A percentile compares a stretch with the other conserved stretches of the same genome.
Evolutionary conservation across 2,329 filamentous ascomycete species (phyloP).

Genomic region (Botryotinia convoluta): DNA sequence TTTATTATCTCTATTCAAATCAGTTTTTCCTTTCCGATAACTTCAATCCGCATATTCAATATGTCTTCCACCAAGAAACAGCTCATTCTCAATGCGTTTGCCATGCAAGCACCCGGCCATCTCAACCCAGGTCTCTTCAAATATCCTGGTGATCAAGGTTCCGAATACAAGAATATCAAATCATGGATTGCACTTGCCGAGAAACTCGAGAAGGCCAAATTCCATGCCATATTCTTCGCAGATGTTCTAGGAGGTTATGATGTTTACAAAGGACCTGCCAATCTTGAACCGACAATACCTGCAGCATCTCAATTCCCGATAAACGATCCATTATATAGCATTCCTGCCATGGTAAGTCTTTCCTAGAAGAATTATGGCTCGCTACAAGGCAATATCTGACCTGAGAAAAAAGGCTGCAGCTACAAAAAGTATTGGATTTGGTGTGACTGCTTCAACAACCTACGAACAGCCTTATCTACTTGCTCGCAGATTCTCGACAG

Average conservation of each 20-base stretch:
- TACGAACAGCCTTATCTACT: constrained; percentile 49
- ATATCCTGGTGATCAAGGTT: constrained; percentile 62
- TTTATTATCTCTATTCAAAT: neutral
- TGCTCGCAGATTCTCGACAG: constrained; percentile 33
- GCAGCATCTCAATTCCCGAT: constrained; percentile 69
- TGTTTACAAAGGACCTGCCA: constrained; percentile 62
- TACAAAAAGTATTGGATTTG: constrained; percentile 65
- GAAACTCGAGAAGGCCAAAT: constrained; percentile 58
- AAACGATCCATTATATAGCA: constrained; percentile 63
- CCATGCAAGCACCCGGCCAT: constrained; percentile 50
- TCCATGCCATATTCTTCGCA: constrained; percentile 66
- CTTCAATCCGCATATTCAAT: constrained; percentile 8
- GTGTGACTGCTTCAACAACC: constrained; percentile 64
- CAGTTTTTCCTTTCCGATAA: neutral
- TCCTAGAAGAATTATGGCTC: no score
- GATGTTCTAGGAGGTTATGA: constrained; percentile 68
- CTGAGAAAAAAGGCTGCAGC: constrained; percentile 40
- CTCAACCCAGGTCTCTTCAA: constrained; percentile 59
- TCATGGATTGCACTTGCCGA: constrained; percentile 62
- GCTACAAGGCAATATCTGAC: neutral
- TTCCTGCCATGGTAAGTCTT: constrained; percentile 61
- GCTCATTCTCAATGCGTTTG: constrained; percentile 51
- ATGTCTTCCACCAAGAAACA: constrained; percentile 41
- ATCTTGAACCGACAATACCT: constrained; percentile 57
- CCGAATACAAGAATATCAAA: constrained; percentile 57